Evolutionary conservation across 2,329 filamentous ascomycete species (phyloP).

Genomic region (Pseudofabraea citricarpa): DNA sequence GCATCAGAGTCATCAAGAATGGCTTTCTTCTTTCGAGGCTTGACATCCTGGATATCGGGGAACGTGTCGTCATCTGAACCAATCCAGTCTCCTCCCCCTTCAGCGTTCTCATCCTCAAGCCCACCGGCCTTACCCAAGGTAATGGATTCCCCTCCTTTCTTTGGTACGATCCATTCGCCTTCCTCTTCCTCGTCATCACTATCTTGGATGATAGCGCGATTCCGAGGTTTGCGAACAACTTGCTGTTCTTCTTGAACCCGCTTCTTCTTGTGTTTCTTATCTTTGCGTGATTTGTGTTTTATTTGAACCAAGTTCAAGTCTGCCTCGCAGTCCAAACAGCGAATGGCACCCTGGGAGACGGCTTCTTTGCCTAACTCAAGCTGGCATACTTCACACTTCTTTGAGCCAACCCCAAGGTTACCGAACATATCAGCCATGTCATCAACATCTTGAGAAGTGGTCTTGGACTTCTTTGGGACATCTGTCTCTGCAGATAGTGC

Average conservation of each 20-base stretch:
- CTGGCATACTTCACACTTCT: constrained; percentile 29
- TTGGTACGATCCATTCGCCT: constrained; percentile 73
- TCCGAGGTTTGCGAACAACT: constrained; percentile 44
- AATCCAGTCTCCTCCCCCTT: constrained; percentile 79
- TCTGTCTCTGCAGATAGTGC: constrained; percentile 62
- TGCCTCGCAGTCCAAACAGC: constrained; percentile 70
- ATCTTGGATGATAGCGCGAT: constrained; percentile 54
- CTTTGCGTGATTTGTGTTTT: constrained; percentile 35
- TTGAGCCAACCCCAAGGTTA: constrained; percentile 54
- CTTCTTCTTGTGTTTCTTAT: constrained; percentile 34
- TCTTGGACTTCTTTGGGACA: constrained; percentile 36
- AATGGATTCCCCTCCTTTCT: constrained; percentile 55
- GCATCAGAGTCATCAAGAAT: constrained; percentile 24
- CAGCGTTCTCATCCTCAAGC: constrained; percentile 80
- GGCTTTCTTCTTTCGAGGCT: constrained; percentile 26
- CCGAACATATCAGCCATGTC: constrained; percentile 82
- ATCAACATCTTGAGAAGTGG: constrained; percentile 59
- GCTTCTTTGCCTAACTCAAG: constrained; percentile 24
- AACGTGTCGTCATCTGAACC: constrained; percentile 50
- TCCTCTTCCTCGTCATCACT: constrained; percentile 62
- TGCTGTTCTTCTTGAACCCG: constrained; percentile 21
- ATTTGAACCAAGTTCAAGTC: constrained; percentile 61
- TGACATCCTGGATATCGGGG: constrained; percentile 29
- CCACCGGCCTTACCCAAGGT: constrained; percentile 76
- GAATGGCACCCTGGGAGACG: constrained; percentile 39